Conservation (phyloP, 495 filamentous ascomycete species). For the Podospora pseudocomata region DNA sequence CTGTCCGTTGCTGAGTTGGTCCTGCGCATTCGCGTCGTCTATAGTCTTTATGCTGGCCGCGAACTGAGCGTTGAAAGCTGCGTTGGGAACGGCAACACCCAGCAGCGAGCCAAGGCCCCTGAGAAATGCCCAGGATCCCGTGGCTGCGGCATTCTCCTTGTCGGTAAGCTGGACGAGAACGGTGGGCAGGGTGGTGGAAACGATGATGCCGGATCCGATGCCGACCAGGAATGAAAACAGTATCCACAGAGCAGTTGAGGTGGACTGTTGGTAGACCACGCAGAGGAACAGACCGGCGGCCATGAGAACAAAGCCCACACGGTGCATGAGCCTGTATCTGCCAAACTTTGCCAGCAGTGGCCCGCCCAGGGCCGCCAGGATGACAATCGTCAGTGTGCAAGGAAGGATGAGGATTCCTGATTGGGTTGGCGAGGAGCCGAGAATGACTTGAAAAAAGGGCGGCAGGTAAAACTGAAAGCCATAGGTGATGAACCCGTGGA, state of each 20-base stretch:
- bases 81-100: conserved; percentile 46
- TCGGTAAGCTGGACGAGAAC: conserved; percentile 37
- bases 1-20: conserved; percentile 12
- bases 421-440: conserved; percentile 30
- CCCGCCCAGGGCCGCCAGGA: conserved; percentile 36
- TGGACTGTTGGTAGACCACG: conserved; percentile 28
- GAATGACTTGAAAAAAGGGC: conserved; percentile 48
- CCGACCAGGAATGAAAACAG: conserved; percentile 33
- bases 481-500: conserved; percentile 32
- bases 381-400: conserved; percentile 40
- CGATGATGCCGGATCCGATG: conserved; percentile 35
- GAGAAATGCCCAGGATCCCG: conserved; percentile 45
- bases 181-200: conserved; percentile 32
- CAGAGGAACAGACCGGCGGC: conserved; percentile 42
- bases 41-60: conserved; percentile 5
- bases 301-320: conserved; percentile 38
- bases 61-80: conserved; percentile 48
- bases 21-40: background rate
- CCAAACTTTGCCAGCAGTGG: conserved; percentile 42
- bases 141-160: conserved; percentile 41
- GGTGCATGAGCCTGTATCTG: conserved; percentile 44
- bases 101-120: conserved; percentile 47
- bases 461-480: conserved; percentile 48
- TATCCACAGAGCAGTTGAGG: conserved; percentile 29
- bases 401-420: conserved; percentile 47